Conservation (phyloP, 371 early-diverging fungal species). For the Rhizopus sp. region DNA sequence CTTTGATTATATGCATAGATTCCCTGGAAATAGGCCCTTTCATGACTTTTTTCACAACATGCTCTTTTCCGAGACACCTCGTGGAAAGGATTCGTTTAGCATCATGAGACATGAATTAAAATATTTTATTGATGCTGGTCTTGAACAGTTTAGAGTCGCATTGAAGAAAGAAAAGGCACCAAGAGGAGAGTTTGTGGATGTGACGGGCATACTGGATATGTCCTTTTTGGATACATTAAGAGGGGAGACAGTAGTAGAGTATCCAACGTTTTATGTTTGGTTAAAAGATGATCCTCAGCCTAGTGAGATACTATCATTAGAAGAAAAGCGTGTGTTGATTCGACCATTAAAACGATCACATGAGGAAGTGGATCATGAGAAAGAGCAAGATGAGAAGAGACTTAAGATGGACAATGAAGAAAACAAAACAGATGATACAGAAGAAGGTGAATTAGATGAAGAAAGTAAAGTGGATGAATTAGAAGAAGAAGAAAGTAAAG, state of each 20-base stretch:
- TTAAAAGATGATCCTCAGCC: constrained; percentile 25
- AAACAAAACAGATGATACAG: not conserved
- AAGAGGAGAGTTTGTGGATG: constrained; percentile 27
- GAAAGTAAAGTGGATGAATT: constrained; percentile 1
- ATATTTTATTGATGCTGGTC: constrained; percentile 32
- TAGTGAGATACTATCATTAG: constrained; percentile 18
- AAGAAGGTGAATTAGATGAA: not conserved
- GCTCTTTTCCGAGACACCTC: constrained; percentile 31
- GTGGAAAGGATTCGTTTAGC: constrained; percentile 30
- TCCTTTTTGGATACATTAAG: constrained; percentile 26
- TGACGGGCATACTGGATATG: constrained; percentile 29
- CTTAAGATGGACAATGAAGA: not conserved
- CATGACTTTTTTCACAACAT: constrained; percentile 38
- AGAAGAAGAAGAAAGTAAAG: not conserved
- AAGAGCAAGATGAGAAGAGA: not conserved
- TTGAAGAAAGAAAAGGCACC: constrained; percentile 41
- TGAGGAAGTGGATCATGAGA: not conserved
- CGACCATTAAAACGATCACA: not conserved
- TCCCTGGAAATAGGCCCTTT: constrained; percentile 26
- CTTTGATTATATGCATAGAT: constrained; percentile 9
- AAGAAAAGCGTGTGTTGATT: constrained; percentile 25
- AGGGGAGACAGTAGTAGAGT: constrained; percentile 43
- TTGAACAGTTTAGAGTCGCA: constrained; percentile 33
- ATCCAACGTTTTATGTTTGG: constrained; percentile 47
- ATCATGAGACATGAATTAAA: constrained; percentile 37